Evolutionary conservation across 257 asterid species (phyloP).

Genomic region (Perilla frutescens): DNA sequence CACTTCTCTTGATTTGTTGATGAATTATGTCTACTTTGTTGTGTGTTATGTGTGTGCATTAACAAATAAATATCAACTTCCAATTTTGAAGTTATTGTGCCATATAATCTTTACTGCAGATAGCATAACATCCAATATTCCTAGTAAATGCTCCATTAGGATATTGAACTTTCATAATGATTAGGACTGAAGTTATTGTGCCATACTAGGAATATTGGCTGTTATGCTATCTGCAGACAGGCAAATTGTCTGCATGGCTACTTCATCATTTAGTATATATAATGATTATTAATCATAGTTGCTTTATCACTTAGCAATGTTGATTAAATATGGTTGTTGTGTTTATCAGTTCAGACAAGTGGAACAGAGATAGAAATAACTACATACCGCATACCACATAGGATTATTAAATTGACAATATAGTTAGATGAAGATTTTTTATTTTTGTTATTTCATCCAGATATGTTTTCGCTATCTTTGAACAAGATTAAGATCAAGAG

Average conservation of each 20-base stretch:
- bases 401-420: too few relatives aligned
- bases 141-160: constrained; percentile 7
- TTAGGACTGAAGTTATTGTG: too few relatives aligned
- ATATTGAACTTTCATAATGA: constrained; percentile 4
- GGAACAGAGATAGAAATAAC: background rate
- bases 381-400: too few relatives aligned
- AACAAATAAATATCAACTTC: background rate
- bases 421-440: too few relatives aligned
- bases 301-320: background rate
- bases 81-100: background rate
- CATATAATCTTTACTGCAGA: background rate
- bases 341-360: background rate
- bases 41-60: background rate
- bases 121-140: background rate
- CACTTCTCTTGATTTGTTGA: constrained; percentile 28
- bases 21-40: constrained; percentile 13
- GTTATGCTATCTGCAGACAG: too few relatives aligned
- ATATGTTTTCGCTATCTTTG: too few relatives aligned
- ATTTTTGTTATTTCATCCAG: too few relatives aligned
- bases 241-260: background rate
- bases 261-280: background rate
- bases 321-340: background rate
- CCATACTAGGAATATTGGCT: too few relatives aligned
- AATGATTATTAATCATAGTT: background rate
- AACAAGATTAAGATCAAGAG: background rate